A percentile compares a stretch with the other conserved stretches of the same genome.
These are phyloP conservation scores for Ceratocystis lukuohia DNA, from an alignment of 2,329 filamentous ascomycete genomes.

Conservation along the genomic window DNA sequence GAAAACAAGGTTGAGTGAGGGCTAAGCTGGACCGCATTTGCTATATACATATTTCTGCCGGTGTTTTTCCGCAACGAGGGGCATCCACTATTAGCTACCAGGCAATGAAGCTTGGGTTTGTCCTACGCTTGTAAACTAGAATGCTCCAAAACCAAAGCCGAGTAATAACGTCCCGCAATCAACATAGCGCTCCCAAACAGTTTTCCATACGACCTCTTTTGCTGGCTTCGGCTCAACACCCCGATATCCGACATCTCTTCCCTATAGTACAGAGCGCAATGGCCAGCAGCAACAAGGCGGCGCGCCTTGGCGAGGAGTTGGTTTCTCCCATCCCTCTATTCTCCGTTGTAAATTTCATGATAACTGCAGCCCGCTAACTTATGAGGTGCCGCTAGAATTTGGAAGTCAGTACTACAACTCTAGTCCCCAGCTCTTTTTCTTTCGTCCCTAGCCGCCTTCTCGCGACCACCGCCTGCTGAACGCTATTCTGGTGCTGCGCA, in stretches of 20 bases:
- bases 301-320: slow-evolving; percentile 49
- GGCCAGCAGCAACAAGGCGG: slow-evolving; percentile 48
- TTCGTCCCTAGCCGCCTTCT: background rate
- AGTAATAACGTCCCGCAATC: background rate
- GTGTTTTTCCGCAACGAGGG: slow-evolving; percentile 11
- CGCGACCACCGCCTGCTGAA: background rate
- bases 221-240: background rate
- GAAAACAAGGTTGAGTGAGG: slow-evolving; percentile 1
- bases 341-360: background rate
- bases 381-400: slow-evolving; percentile 47
- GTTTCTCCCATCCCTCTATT: slow-evolving; percentile 24
- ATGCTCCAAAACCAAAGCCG: too few species aligned
- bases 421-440: background rate
- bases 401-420: slow-evolving; percentile 61
- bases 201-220: background rate
- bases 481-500: background rate
- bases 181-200: background rate
- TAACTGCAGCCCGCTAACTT: slow-evolving; percentile 16
- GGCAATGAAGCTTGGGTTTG: background rate
- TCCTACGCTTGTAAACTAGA: background rate
- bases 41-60: background rate
- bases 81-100: background rate
- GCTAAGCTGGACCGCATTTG: background rate
- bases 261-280: slow-evolving; percentile 26
- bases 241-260: background rate